phyloP scores from a whole-genome alignment of 768 basidiomycete species.

The Tulasnella sp. region DNA sequence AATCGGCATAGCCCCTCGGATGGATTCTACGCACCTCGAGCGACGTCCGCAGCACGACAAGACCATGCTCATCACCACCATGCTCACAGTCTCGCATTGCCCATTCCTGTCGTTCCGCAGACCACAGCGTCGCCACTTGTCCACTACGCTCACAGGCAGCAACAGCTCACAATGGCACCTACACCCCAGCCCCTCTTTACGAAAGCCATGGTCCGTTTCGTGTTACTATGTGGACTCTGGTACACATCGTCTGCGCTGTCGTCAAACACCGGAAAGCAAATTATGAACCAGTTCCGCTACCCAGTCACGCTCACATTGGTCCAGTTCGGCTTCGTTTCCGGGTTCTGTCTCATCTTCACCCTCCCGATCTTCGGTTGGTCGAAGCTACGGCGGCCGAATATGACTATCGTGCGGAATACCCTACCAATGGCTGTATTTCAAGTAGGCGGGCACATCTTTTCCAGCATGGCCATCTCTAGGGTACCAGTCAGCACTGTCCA shows the following conservation, averaged over 20 bases:
- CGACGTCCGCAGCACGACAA: too few species aligned
- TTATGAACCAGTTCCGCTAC: constrained; percentile 84
- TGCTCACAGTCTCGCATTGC: too few species aligned
- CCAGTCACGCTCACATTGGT: constrained; percentile 96
- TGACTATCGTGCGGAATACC: constrained; percentile 61
- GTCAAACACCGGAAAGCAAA: constrained; percentile 92
- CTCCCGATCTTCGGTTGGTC: constrained; percentile 57
- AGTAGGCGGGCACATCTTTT: constrained; percentile 95
- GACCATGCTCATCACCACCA: too few species aligned
- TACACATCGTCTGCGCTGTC: constrained; percentile 88
- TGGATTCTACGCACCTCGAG: too few species aligned
- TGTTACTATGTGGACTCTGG: constrained; percentile 81
- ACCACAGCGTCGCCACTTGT: too few species aligned
- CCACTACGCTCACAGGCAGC: too few species aligned
- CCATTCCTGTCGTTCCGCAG: too few species aligned
- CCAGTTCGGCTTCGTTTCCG: constrained; percentile 90
- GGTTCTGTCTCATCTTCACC: constrained; percentile 78
- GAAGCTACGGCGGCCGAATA: constrained; percentile 57
- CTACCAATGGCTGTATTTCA: constrained; percentile 96
- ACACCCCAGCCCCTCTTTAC: neutral
- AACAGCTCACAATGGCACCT: too few species aligned
- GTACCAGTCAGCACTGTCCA: constrained; percentile 97
- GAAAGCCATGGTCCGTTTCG: constrained; percentile 38
- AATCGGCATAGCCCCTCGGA: too few species aligned
- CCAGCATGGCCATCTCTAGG: constrained; percentile 91